Evolutionary conservation across 176 grass and related monocot genomes (phyloP), one percentile per base, ranked within the genome.

Genomic region (Oryza punctata): DNA sequence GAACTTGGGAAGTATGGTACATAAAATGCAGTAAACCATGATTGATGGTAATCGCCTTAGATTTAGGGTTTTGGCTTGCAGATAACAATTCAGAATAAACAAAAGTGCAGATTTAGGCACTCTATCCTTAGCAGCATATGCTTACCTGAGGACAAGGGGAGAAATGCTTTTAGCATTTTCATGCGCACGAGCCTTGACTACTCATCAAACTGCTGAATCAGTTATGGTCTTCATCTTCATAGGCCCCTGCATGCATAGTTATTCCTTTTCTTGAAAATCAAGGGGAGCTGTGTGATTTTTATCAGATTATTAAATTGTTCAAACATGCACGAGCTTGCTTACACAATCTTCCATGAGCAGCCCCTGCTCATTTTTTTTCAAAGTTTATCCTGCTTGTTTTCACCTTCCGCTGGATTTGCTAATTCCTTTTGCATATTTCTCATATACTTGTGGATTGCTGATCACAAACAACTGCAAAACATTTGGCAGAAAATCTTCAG

Each of bases 401-500:
- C 19, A 0, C 13, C 7, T 10, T 66, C 45, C 5, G 30, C 41
- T 63, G 16, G 27, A 3, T 45, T 46, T 37, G 24, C 25, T 86
- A 35, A 10, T 65, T 44, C 23, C 59, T 15, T 15, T 72, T 67
- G 71, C 10, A 25, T 72, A 3, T 47, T 37, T 81, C 24, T 82
- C 35, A 43, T 43, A 13, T 65, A 76, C 25, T 30, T 50, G 59
- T 67, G 63, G 43, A 37, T 81, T 67, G 11, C 35, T 78, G 25
- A 83, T 65, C 32, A 52, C 72, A 28, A 75, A 54, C 18, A 59
- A 87, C 11, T 6, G 24, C 57, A 78, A 80, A 65, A 69, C 45
- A 78, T n/a, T 25, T 89, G 84, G 84, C 87, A 94, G 91, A 94
- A 92, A 82, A 93, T 98, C 35, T 91, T 83, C 43, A 91, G 96